A percentile compares a stretch with the other conserved stretches of the same genome.
phyloP scores from a whole-genome alignment of 1,139 yeast genomes.

The Zygoascus meyerae region DNA sequence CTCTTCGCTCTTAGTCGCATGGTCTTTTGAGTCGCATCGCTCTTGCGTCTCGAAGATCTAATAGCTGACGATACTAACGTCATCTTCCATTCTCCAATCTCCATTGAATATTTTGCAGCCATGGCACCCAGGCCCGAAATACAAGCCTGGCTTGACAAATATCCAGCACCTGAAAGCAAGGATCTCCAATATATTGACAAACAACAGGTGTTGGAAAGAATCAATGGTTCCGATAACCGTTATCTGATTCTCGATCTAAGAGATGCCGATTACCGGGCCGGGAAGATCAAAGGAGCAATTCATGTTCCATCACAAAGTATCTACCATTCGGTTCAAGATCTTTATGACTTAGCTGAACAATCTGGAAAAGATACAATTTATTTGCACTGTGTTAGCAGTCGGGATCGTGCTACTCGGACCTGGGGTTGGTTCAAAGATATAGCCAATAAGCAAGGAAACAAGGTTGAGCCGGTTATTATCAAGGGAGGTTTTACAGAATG shows the following conservation, averaged over 20 bases:
- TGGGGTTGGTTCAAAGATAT: conserved; percentile 25
- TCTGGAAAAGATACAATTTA: conserved; percentile 21
- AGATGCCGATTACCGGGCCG: conserved; percentile 24
- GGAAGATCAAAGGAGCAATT: conserved; percentile 24
- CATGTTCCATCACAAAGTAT: conserved; percentile 27
- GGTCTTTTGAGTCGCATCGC: no score
- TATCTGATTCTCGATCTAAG: conserved; percentile 23
- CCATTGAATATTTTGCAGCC: no score
- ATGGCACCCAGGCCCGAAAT: conserved; percentile 15
- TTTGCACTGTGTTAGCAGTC: conserved; percentile 22
- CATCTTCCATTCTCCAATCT: no score
- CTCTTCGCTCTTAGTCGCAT: no score
- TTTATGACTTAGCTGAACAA: conserved; percentile 21
- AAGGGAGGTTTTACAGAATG: conserved; percentile 25
- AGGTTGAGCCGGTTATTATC: conserved; percentile 19
- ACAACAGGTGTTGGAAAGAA: conserved; percentile 16
- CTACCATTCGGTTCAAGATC: conserved; percentile 18
- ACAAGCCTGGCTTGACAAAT: conserved; percentile 23
- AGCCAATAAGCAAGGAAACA: conserved; percentile 16
- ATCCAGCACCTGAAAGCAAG: conserved; percentile 19
- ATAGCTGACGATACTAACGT: no score
- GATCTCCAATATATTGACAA: conserved; percentile 20
- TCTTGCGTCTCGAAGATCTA: no score
- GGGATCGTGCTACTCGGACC: conserved; percentile 23
- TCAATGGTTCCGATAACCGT: conserved; percentile 14